A percentile compares a stretch with the other conserved stretches of the same genome.
Evolutionary conservation across 805 yeast species (phyloP).

Genomic region (Candida ficus): DNA sequence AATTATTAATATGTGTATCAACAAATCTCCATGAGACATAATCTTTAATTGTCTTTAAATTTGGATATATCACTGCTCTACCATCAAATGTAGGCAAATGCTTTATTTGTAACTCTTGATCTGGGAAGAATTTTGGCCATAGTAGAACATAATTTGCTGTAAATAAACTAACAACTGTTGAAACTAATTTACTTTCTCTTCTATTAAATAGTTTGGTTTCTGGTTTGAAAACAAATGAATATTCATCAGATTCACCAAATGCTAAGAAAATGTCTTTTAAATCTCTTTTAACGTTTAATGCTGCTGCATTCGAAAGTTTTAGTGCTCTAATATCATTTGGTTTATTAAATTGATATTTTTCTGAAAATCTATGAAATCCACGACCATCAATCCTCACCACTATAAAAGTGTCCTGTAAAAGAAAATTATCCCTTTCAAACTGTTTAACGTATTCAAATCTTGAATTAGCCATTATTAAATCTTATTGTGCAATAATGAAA

Average conservation of each 20-base stretch:
- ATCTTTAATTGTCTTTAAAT: conserved; percentile 54
- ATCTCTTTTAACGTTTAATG: conserved; percentile 53
- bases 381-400: conserved; percentile 89
- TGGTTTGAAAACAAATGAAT: conserved; percentile 68
- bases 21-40: conserved; percentile 94
- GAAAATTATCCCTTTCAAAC: conserved; percentile 68
- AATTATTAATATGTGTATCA: conserved; percentile 92
- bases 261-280: conserved; percentile 76
- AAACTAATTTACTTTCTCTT: conserved; percentile 70
- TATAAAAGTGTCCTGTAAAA: conserved; percentile 77
- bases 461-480: conserved; percentile 80
- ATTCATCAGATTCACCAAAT: conserved; percentile 95
- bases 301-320: conserved; percentile 76
- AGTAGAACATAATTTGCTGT: conserved; percentile 66
- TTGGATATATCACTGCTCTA: conserved; percentile 84
- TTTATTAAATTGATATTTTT: conserved; percentile 66
- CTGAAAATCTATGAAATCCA: conserved; percentile 85
- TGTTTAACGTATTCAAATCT: conserved; percentile 80
- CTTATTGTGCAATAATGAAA: too few species aligned
- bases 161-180: conserved; percentile 78
- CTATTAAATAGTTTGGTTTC: conserved; percentile 72
- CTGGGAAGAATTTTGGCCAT: conserved; percentile 58
- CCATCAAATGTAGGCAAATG: conserved; percentile 88
- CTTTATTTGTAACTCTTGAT: conserved; percentile 38
- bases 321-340: conserved; percentile 85